Evolutionary conservation across 306 rosid species (phyloP).

Genomic region (Betula pendula): DNA sequence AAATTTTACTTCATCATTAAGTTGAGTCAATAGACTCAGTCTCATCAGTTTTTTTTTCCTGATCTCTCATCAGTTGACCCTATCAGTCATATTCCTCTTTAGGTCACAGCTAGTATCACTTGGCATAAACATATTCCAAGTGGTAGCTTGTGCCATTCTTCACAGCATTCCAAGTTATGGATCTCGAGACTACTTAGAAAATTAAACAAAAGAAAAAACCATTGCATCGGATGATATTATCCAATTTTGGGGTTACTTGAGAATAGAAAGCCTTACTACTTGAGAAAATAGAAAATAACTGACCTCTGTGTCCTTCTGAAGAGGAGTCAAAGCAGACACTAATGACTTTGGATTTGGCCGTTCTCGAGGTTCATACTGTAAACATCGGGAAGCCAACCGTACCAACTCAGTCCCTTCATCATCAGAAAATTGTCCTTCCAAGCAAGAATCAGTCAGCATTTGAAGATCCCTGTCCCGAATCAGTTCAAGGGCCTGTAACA

Average conservation of each 20-base stretch:
- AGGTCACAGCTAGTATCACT: neutral
- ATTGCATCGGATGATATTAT: conserved; percentile 3
- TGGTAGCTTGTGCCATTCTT: neutral
- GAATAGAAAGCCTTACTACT: conserved; percentile 3
- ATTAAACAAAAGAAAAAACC: conserved; percentile 2
- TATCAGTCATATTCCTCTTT: neutral
- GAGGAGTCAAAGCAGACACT: conserved; percentile 65
- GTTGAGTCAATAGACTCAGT: neutral
- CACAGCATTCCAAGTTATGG: neutral
- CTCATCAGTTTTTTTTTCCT: too few relatives aligned
- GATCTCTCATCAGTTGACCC: too few relatives aligned
- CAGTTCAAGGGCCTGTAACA: conserved; percentile 73
- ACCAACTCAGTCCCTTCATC: conserved; percentile 77
- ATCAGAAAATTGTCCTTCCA: conserved; percentile 77
- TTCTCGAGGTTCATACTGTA: conserved; percentile 84
- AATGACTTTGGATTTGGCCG: conserved; percentile 72
- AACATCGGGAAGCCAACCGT: conserved; percentile 65
- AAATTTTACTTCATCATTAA: neutral
- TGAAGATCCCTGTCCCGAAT: conserved; percentile 78
- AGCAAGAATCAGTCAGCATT: conserved; percentile 83
- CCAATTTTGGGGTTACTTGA: neutral
- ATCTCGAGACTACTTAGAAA: neutral
- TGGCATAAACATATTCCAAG: conserved; percentile 2
- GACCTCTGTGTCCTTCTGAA: conserved; percentile 87
- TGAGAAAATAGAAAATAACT: conserved; percentile 15